A percentile compares a stretch with the other conserved stretches of the same genome.
These are phyloP conservation scores for Linderniella brevidens DNA, from an alignment of 257 asterid species.

Conservation along the genomic window DNA sequence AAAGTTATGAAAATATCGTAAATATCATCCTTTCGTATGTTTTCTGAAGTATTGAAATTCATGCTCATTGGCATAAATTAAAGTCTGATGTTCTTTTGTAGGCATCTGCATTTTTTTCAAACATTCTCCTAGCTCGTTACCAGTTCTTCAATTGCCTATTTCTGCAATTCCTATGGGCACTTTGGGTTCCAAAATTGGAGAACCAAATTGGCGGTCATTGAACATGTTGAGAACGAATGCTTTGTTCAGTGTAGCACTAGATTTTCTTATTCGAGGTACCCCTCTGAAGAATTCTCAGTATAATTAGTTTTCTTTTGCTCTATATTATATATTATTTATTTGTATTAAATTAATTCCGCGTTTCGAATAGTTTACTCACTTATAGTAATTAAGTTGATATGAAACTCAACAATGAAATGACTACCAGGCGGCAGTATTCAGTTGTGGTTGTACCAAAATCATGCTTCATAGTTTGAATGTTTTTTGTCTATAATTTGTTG, in stretches of 20 bases:
- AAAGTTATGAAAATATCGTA: too few species aligned
- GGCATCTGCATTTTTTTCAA: constrained; percentile 44
- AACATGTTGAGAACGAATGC: constrained; percentile 43
- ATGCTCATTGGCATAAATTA: neutral
- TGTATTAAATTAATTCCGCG: too few species aligned
- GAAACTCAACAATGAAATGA: too few species aligned
- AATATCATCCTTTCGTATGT: neutral
- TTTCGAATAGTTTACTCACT: too few species aligned
- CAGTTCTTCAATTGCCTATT: constrained; percentile 39
- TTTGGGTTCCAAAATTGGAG: constrained; percentile 54
- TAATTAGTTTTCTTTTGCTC: too few species aligned
- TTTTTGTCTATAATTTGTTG: too few species aligned
- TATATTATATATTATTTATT: too few species aligned
- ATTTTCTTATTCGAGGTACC: constrained; percentile 43
- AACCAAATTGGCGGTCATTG: constrained; percentile 31
- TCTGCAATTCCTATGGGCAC: constrained; percentile 40
- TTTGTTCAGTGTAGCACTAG: constrained; percentile 37
- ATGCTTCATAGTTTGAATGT: too few species aligned
- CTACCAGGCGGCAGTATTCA: too few species aligned
- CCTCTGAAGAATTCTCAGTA: too few species aligned
- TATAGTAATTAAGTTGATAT: too few species aligned
- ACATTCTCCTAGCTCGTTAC: constrained; percentile 38
- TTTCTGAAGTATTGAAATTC: neutral
- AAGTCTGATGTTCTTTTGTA: constrained; percentile 13
- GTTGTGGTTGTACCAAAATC: too few species aligned